Base-by-base conservation (phyloP, 2,329 filamentous ascomycete genomes). In the Venturia nashicola region DNA sequence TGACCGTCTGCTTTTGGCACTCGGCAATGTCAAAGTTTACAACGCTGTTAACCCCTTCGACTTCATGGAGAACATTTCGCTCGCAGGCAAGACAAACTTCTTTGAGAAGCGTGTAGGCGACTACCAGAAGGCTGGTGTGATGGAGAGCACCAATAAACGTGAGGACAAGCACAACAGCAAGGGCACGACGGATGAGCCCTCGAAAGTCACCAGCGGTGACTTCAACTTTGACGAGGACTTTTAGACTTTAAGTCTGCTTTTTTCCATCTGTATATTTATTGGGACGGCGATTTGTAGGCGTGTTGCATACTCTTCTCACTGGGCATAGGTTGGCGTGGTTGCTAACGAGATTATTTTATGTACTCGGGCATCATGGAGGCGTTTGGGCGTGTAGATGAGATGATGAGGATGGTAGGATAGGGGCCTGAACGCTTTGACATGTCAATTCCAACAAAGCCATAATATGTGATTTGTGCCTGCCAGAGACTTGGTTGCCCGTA, bases 51-150 rank as follows among this genome's bases (percentile, higher is more conserved):
- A 99, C 81, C 94, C 94, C 75, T 99, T 99, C 76, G 94, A 99
- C 83, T 99, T 99, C 79, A 99, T 99, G 94, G 94, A 99, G 84
- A 97, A 96, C 80, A 99, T 99, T 78, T 97, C 94, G 27, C 85
- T 99, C 12, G 90, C 91, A 62, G 94, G 94, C 78, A 99, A 99
- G 89, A 99, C 94, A 76, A 99, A 99, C 86, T 99, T 99, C 86
- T 99, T 99, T 76, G 94, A 99, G 88, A 99, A 99, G 89, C 91
- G 94, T 71, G 94, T 99, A 65, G 94, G 88, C 76, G 94, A 99
- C 74, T 99, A 99, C 85, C 94, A 99, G 80, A 99, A 99, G 85
- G 92, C 94, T 44, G 94, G 94, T 82, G 93, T 99, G 77, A 96
- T 99, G 91, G 88, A 88, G 72, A 92, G 89, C 80, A 89, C 87